Conservation (phyloP, 2,329 filamentous ascomycete species). For the Stagonosporopsis cucurbitacearum region DNA sequence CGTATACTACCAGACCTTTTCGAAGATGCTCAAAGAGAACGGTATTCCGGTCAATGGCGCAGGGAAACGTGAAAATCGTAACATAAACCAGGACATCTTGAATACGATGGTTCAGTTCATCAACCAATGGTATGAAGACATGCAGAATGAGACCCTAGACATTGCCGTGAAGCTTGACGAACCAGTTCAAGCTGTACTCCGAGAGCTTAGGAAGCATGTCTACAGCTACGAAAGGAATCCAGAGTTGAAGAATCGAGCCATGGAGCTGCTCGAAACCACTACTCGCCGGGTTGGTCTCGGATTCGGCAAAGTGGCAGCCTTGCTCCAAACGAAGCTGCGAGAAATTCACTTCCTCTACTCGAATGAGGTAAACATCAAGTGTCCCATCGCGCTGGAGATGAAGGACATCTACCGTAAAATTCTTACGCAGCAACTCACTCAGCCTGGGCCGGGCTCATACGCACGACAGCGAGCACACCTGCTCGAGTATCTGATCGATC, state of each 20-base stretch:
- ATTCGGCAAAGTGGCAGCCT: not conserved
- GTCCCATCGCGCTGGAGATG: constrained; percentile 18
- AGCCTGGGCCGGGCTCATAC: constrained; percentile 4
- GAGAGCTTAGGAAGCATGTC: not conserved
- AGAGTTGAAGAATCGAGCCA: constrained; percentile 5
- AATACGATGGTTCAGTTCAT: not conserved
- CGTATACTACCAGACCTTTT: constrained; percentile 7
- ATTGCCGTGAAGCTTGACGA: not conserved
- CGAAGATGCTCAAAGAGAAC: constrained; percentile 21
- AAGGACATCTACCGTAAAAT: constrained; percentile 3
- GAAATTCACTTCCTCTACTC: constrained; percentile 10
- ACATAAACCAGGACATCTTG: constrained; percentile 21
- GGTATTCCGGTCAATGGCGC: constrained; percentile 18
- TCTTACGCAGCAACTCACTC: not conserved
- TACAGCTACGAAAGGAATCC: not conserved
- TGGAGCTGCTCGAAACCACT: not conserved
- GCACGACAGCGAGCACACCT: not conserved
- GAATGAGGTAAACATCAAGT: constrained; percentile 17
- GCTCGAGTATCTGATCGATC: not conserved
- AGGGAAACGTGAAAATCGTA: constrained; percentile 3
- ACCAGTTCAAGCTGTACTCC: not conserved
- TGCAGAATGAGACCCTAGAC: not conserved
- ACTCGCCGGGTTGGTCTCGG: not conserved
- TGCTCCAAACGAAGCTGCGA: constrained; percentile 2
- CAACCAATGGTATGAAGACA: constrained; percentile 5